phyloP scores from a whole-genome alignment of 2,329 filamentous ascomycete species.

The Exophiala oligosperma region DNA sequence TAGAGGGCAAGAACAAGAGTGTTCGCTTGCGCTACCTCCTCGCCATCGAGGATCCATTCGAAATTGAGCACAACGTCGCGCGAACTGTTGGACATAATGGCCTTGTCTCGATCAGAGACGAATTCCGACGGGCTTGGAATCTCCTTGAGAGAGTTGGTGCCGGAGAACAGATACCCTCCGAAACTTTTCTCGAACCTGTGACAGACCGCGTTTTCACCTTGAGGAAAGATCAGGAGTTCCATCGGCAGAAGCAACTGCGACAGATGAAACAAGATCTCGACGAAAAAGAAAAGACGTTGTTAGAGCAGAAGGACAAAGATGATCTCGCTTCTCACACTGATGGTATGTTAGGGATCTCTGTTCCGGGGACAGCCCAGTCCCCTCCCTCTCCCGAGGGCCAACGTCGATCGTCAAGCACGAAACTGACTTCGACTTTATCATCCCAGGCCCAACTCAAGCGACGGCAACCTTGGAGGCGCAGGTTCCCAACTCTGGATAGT shows the following conservation, averaged over 20 bases:
- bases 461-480: conserved; percentile 12
- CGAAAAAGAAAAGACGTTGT: conserved; percentile 19
- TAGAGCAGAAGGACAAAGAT: conserved; percentile 14
- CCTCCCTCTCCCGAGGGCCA: neutral
- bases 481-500: conserved; percentile 18
- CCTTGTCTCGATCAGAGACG: conserved; percentile 77
- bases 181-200: conserved; percentile 32
- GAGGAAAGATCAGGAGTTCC: conserved; percentile 27
- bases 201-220: conserved; percentile 27
- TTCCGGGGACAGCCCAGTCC: conserved; percentile 7
- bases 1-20: conserved; percentile 63
- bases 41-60: conserved; percentile 90
- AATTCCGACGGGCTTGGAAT: conserved; percentile 77
- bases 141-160: conserved; percentile 44
- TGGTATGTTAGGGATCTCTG: conserved; percentile 27
- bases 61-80: conserved; percentile 83
- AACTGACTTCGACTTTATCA: conserved; percentile 19
- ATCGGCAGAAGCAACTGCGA: conserved; percentile 19
- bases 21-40: conserved; percentile 79
- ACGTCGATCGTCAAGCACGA: conserved; percentile 6
- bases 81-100: conserved; percentile 81
- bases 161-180: conserved; percentile 31
- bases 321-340: conserved; percentile 10
- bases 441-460: conserved; percentile 17
- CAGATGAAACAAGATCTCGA: conserved; percentile 25